Percentiles rank a stretch among this genome's conserved stretches.
Evolutionary conservation across 1,284 basidiomycete genomes (phyloP).

Genomic region (Phellinidium pouzarii): DNA sequence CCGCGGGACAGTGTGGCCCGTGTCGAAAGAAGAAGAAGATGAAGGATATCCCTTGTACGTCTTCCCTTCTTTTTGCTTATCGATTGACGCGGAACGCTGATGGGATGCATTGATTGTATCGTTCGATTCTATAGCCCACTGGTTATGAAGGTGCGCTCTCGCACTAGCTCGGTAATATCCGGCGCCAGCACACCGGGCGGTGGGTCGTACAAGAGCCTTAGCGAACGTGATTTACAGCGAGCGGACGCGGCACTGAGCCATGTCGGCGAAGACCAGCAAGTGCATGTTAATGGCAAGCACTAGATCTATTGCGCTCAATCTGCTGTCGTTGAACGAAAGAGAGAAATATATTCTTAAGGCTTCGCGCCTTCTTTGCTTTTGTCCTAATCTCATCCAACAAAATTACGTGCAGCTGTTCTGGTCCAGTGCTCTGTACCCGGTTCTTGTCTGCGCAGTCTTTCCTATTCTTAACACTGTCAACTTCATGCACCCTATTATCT

Average conservation of each 20-base stretch:
- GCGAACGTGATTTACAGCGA: conserved; percentile 75
- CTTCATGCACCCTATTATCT: not conserved
- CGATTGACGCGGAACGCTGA: not conserved
- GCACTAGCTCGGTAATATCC: conserved; percentile 79
- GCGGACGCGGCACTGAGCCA: conserved; percentile 81
- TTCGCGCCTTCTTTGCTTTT: not conserved
- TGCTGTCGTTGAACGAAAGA: not conserved
- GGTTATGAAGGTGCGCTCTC: conserved; percentile 86
- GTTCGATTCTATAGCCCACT: conserved; percentile 53
- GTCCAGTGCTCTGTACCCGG: not conserved
- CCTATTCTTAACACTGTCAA: not conserved
- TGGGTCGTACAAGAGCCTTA: conserved; percentile 67
- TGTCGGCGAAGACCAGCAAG: conserved; percentile 35
- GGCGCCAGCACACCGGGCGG: conserved; percentile 87
- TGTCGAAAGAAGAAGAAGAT: conserved; percentile 71
- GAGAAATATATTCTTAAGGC: not conserved
- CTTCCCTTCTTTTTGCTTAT: conserved; percentile 17
- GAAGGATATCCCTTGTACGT: conserved; percentile 86
- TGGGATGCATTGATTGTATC: not conserved
- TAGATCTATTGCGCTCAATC: conserved; percentile 5
- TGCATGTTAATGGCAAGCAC: conserved; percentile 25
- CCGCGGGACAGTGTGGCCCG: conserved; percentile 69
- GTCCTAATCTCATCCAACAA: not conserved
- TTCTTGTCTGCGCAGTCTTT: not conserved
- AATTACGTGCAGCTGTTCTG: not conserved